Evolutionary conservation across 2,329 filamentous ascomycete genomes (phyloP).

Genomic region (Microdochium bolleyi): DNA sequence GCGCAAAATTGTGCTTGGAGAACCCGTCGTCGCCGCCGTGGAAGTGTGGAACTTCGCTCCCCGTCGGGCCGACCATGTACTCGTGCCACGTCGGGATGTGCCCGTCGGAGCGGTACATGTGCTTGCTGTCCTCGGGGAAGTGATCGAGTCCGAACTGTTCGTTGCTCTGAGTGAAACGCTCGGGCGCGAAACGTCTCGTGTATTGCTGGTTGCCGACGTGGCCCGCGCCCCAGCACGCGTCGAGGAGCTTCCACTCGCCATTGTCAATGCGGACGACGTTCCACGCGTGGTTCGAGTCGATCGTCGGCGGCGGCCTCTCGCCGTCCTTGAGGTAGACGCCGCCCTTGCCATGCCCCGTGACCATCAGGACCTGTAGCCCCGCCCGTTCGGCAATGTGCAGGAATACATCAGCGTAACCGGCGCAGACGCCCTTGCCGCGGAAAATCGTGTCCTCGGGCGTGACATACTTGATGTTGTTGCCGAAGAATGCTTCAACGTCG

Average conservation of each 20-base stretch:
- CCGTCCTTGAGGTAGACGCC: slow-evolving; percentile 66
- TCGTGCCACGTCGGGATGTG: slow-evolving; percentile 67
- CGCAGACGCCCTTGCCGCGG: slow-evolving; percentile 78
- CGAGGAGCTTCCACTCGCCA: slow-evolving; percentile 84
- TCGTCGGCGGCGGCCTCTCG: slow-evolving; percentile 54
- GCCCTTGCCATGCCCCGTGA: slow-evolving; percentile 80
- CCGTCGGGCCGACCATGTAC: slow-evolving; percentile 59
- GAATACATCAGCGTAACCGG: slow-evolving; percentile 83
- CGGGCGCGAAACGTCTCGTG: slow-evolving; percentile 58
- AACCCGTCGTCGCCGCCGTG: slow-evolving; percentile 44
- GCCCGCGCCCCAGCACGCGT: slow-evolving; percentile 90
- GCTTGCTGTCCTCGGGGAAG: slow-evolving; percentile 59
- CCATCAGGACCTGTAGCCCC: slow-evolving; percentile 68
- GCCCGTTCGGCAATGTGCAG: slow-evolving; percentile 69
- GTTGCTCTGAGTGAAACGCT: slow-evolving; percentile 55
- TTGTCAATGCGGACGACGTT: slow-evolving; percentile 84
- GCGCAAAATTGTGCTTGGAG: slow-evolving; percentile 52
- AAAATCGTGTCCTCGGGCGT: slow-evolving; percentile 67
- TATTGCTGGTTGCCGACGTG: slow-evolving; percentile 53
- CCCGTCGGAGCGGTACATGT: slow-evolving; percentile 73
- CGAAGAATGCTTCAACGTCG: slow-evolving; percentile 73
- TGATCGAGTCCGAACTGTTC: slow-evolving; percentile 76
- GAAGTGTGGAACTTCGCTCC: slow-evolving; percentile 37
- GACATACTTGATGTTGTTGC: slow-evolving; percentile 55
- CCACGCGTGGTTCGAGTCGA: slow-evolving; percentile 73